Conservation (phyloP, 176 grass and related monocot genomes). For the Ampelocalamus luodianensis region DNA sequence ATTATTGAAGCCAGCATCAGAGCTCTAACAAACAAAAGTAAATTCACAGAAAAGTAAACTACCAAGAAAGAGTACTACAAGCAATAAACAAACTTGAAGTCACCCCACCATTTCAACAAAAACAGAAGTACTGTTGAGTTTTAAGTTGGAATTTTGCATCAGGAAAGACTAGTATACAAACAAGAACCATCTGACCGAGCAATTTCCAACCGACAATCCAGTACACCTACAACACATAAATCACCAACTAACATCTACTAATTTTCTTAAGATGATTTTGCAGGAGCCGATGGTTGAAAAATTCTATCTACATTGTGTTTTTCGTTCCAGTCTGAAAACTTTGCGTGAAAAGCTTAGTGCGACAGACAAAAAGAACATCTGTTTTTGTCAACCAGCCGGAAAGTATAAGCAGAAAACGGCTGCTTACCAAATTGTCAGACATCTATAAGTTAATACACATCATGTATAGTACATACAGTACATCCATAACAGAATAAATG, state of each 20-base stretch:
- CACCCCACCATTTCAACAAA: neutral
- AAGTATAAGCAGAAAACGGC: slow-evolving; percentile 17
- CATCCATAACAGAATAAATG: slow-evolving; percentile 14
- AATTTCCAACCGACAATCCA: neutral
- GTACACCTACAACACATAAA: slow-evolving; percentile 14
- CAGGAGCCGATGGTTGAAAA: neutral
- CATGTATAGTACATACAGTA: slow-evolving; percentile 11
- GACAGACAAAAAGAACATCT: neutral
- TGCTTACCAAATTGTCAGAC: neutral
- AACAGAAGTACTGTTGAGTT: neutral
- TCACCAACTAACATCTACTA: neutral
- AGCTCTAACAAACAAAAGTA: neutral
- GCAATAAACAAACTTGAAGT: neutral
- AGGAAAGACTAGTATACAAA: too few species aligned
- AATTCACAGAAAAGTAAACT: slow-evolving; percentile 13
- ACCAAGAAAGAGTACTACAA: neutral
- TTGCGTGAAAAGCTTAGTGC: neutral
- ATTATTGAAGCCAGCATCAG: slow-evolving; percentile 11
- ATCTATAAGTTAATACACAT: neutral
- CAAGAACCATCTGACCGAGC: too few species aligned
- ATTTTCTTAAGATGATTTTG: neutral
- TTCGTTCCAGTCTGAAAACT: neutral
- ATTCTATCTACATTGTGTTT: neutral
- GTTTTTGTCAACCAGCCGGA: neutral
- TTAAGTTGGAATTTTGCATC: neutral